Percentiles rank a stretch among this genome's conserved stretches.
These are phyloP conservation scores for Lactarius hatsudake DNA, from an alignment of 768 basidiomycete species.

Conservation along the genomic window DNA sequence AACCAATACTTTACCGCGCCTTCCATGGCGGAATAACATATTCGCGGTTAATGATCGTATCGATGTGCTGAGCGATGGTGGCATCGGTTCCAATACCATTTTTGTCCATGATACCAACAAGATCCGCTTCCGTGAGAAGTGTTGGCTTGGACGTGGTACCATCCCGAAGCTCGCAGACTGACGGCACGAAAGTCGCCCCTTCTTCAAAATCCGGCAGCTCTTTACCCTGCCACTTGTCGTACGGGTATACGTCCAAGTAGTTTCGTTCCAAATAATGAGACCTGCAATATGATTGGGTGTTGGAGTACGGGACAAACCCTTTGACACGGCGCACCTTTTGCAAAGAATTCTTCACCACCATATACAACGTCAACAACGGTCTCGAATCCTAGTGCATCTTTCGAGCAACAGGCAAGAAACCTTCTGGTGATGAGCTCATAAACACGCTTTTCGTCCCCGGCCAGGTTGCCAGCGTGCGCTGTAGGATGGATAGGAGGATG, in stretches of 20 bases:
- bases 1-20: slow-evolving; percentile 86
- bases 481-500: slow-evolving; percentile 99
- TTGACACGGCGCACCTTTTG: slow-evolving; percentile 56
- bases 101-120: slow-evolving; percentile 97
- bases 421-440: slow-evolving; percentile 92
- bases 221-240: slow-evolving; percentile 91
- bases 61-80: slow-evolving; percentile 96
- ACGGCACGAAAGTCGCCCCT: slow-evolving; percentile 83
- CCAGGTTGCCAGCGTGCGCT: slow-evolving; percentile 74
- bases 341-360: slow-evolving; percentile 81
- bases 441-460: slow-evolving; percentile 85
- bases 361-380: slow-evolving; percentile 88
- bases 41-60: slow-evolving; percentile 86
- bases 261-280: slow-evolving; percentile 78
- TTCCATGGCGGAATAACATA: slow-evolving; percentile 87
- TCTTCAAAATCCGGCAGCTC: slow-evolving; percentile 80
- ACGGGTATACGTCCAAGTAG: slow-evolving; percentile 91
- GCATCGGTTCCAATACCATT: slow-evolving; percentile 99
- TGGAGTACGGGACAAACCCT: neutral
- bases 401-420: slow-evolving; percentile 91
- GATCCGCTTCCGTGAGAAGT: slow-evolving; percentile 91
- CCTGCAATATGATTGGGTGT: slow-evolving; percentile 46
- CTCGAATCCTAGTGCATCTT: slow-evolving; percentile 87
- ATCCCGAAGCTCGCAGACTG: slow-evolving; percentile 76
- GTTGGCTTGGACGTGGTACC: slow-evolving; percentile 80